Evolutionary conservation across 2,329 filamentous ascomycete species (phyloP), one percentile per base, ranked within the genome.

Genomic region (Stylonectria norvegica): DNA sequence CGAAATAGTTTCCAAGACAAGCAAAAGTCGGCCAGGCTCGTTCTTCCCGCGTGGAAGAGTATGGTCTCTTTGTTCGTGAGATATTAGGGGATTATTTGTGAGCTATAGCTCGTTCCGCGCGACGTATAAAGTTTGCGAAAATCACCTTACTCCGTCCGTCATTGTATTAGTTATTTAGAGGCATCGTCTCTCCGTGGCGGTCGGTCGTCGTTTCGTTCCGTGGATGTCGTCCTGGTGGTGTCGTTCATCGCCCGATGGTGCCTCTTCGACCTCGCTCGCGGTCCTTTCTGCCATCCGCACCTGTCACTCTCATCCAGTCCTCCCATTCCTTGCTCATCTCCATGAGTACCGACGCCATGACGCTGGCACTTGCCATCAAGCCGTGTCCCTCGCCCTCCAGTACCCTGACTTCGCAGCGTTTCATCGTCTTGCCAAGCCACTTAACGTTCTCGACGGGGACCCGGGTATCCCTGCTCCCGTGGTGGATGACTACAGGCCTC

Each of bases 321-420:
- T 90, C 86, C 91, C 91, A 97, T 63, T 97, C 93, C 52, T 83
- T 83, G 37, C 87, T 86, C 57, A 98, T 95, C 68, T 98, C 93
- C 65, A 89, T 91, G 23, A 98, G 70, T n/a, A 97, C 86, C 15
- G 84, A 82, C 30, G 89, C 87, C 93, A 98, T 98, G 31, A 97
- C 91, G 11, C 74, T 73, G 1, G 93, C 90, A 52, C 85, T 94
- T 1, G 93, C 93, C 93, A 98, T 98, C 17, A 98, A 70, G 0
- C 93, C 91, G 60, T 98, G 93, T 3, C 90, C 89, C 63, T 98
- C 91, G 5, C 87, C 89, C 52, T 95, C 86, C 3, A 98, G 73
- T 5, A 97, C 81, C 5, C 91, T 75, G 11, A 98, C 88, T 62
- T 97, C 93, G 63, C 91, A 97, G 34, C 87, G 76, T 20, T 86